Evolutionary conservation across 129 eudicot species (phyloP).

Genomic region (sunflower (Helianthus annuus)): HanXRQr2.0-SUNRISE NC_035449.2:181496785-181497284

Average conservation of each 20-base stretch:
- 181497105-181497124: slow-evolving; percentile 79
- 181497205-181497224: not conserved
- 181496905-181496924: slow-evolving; percentile 92
- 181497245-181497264: not conserved
- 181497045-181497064: slow-evolving; percentile 87
- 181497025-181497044: slow-evolving; percentile 97
- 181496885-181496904: slow-evolving; percentile 77
- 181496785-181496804: slow-evolving; percentile 81
- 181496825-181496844: slow-evolving; percentile 94
- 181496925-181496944: slow-evolving; percentile 75
- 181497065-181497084: slow-evolving; percentile 92
- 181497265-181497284: too few relatives aligned
- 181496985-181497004: slow-evolving; percentile 99
- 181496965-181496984: slow-evolving; percentile 89
- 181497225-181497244: not conserved
- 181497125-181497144: slow-evolving; percentile 85
- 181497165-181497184: slow-evolving; percentile 5
- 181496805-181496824: slow-evolving; percentile 92
- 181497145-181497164: slow-evolving; percentile 74
- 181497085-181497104: slow-evolving; percentile 81
- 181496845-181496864: slow-evolving; percentile 89
- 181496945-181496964: slow-evolving; percentile 67
- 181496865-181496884: slow-evolving; percentile 71
- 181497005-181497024: slow-evolving; percentile 86
- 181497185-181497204: not conserved